phyloP scores from a whole-genome alignment of 331 rosid species.

The Spiraea crenata region DNA sequence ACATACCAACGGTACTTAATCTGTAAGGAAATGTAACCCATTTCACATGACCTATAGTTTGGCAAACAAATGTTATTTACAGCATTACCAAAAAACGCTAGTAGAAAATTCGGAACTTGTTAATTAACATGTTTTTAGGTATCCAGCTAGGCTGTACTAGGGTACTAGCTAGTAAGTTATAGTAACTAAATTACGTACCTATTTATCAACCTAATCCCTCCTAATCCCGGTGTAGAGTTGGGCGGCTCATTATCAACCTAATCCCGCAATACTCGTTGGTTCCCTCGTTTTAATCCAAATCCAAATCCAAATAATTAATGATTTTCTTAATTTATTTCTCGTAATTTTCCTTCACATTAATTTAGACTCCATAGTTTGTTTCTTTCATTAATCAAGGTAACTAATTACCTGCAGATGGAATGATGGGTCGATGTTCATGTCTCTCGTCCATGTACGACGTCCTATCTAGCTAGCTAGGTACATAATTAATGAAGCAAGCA shows the following conservation, averaged over 20 bases:
- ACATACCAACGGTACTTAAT: too few relatives aligned
- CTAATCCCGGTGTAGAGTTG: not conserved
- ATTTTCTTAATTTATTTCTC: not conserved
- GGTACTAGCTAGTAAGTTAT: too few relatives aligned
- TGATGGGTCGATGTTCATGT: conserved; percentile 4
- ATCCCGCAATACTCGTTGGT: not conserved
- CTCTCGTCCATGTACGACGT: conserved; percentile 1
- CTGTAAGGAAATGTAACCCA: too few relatives aligned
- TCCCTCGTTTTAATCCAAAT: not conserved
- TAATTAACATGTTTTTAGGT: too few relatives aligned
- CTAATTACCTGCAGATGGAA: not conserved
- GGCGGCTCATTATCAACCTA: not conserved
- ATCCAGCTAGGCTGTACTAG: too few relatives aligned
- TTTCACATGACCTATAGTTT: too few relatives aligned
- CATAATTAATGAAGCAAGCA: not conserved
- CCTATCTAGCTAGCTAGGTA: not conserved
- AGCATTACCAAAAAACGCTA: too few relatives aligned
- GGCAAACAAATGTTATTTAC: too few relatives aligned
- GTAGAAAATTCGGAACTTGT: too few relatives aligned
- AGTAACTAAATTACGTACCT: not conserved
- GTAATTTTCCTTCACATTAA: not conserved
- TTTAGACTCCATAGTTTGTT: not conserved
- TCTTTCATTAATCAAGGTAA: too few relatives aligned
- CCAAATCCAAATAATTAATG: not conserved
- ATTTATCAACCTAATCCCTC: not conserved